Conservation (phyloP, 129 eudicot genomes). For the Flaveria bidentis region DNA sequence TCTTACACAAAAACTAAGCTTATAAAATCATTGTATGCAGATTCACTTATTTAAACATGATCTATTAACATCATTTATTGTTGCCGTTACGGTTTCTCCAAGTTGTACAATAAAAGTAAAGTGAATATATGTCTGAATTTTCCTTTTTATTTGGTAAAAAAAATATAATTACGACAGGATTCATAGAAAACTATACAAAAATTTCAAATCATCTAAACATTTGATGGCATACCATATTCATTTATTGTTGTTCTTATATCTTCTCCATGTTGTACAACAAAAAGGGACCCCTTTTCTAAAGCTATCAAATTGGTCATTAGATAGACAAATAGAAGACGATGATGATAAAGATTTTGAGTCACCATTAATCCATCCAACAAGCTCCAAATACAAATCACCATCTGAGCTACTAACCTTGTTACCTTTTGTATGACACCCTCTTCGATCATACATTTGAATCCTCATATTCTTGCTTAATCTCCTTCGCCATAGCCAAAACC, state of each 20-base stretch:
- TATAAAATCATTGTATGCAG: not conserved
- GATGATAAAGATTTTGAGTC: conserved; percentile 25
- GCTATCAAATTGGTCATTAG: conserved; percentile 31
- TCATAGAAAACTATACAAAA: not conserved
- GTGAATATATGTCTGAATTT: not conserved
- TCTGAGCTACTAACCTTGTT: conserved; percentile 35
- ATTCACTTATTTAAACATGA: not conserved
- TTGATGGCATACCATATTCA: conserved; percentile 1
- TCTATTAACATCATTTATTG: not conserved
- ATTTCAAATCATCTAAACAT: not conserved
- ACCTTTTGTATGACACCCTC: conserved; percentile 19
- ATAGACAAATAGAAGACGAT: conserved; percentile 25
- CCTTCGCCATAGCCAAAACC: conserved; percentile 47
- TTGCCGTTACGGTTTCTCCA: not conserved
- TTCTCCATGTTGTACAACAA: conserved; percentile 44
- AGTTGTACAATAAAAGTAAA: not conserved
- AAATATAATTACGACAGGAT: not conserved
- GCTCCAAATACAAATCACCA: conserved; percentile 29
- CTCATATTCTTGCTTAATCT: conserved; percentile 38
- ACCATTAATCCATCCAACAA: conserved; percentile 30
- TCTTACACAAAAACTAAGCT: not conserved
- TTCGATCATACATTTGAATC: conserved; percentile 14
- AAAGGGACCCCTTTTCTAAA: conserved; percentile 32
- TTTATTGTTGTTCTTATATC: conserved; percentile 20
- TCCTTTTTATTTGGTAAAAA: not conserved